These are phyloP conservation scores for Intubia oerlemansii DNA, from an alignment of 2,329 filamentous ascomycete species.

Conservation along the genomic window DNA sequence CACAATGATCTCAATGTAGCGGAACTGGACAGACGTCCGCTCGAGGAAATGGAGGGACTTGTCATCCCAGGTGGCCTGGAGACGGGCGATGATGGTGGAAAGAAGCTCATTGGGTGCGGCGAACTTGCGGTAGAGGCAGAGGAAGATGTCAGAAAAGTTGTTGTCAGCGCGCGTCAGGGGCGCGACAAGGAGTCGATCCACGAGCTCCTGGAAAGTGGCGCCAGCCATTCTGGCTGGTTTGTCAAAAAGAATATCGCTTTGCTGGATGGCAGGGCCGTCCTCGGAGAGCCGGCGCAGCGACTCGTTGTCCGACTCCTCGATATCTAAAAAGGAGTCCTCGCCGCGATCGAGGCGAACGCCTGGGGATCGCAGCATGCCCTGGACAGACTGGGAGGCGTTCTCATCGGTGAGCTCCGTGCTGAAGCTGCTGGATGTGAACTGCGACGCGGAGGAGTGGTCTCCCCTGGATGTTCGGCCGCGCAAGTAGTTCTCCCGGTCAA, in stretches of 20 bases:
- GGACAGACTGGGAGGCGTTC: conserved; percentile 22
- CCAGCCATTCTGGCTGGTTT: conserved; percentile 28
- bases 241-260: conserved; percentile 37
- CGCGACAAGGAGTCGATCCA: conserved; percentile 67
- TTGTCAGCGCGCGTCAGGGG: conserved; percentile 71
- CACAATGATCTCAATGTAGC: conserved; percentile 64
- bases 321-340: conserved; percentile 35
- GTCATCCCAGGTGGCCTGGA: conserved; percentile 49
- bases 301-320: conserved; percentile 50
- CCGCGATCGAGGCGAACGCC: conserved; percentile 29
- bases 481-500: conserved; percentile 15
- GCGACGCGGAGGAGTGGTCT: too few relatives aligned
- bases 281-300: conserved; percentile 43
- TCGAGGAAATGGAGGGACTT: conserved; percentile 48
- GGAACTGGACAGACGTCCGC: conserved; percentile 60
- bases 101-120: conserved; percentile 63
- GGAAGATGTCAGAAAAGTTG: conserved; percentile 74
- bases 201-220: conserved; percentile 46
- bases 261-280: conserved; percentile 43
- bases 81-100: conserved; percentile 52
- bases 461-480: conserved; percentile 19
- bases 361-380: conserved; percentile 26
- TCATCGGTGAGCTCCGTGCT: conserved; percentile 22
- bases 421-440: conserved; percentile 7
- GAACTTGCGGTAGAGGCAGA: conserved; percentile 89